Evolutionary conservation across 1,284 basidiomycete genomes (phyloP).

Genomic region (Ustilago loliicola): DNA sequence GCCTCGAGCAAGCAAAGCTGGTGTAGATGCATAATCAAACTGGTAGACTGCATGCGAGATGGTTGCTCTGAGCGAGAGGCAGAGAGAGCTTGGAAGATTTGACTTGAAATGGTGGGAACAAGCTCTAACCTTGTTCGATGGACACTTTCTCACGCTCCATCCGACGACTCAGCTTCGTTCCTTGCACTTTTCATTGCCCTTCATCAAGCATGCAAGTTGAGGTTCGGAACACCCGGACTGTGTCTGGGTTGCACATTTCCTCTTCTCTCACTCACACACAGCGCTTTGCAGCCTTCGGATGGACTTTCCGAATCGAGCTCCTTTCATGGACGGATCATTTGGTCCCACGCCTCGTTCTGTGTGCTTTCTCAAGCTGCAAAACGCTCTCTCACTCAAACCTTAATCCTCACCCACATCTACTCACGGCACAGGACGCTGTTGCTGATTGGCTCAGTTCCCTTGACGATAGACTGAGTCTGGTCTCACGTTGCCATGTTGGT

Average conservation of each 20-base stretch:
- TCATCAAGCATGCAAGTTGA: neutral
- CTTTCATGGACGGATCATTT: neutral
- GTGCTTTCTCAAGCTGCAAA: constrained; percentile 21
- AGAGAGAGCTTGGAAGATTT: neutral
- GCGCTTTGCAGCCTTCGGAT: neutral
- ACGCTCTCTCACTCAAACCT: constrained; percentile 5
- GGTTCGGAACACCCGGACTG: neutral
- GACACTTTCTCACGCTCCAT: constrained; percentile 30
- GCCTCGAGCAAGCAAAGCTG: constrained; percentile 5
- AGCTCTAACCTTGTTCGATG: constrained; percentile 26
- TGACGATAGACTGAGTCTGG: neutral
- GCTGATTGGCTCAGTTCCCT: too few relatives aligned
- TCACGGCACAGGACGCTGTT: neutral
- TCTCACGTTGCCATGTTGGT: neutral
- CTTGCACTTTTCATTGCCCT: neutral
- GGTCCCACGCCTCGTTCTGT: neutral
- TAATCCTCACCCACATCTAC: neutral
- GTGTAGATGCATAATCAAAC: neutral
- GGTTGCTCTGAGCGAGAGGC: neutral
- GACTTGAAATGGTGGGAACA: constrained; percentile 24
- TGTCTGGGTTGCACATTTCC: constrained; percentile 7
- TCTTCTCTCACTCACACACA: neutral
- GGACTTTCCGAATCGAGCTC: constrained; percentile 11
- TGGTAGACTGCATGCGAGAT: too few relatives aligned
- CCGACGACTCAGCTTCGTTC: constrained; percentile 5